phyloP scores from a whole-genome alignment of 75 land plant species.

The Picea sitchensis region DNA sequence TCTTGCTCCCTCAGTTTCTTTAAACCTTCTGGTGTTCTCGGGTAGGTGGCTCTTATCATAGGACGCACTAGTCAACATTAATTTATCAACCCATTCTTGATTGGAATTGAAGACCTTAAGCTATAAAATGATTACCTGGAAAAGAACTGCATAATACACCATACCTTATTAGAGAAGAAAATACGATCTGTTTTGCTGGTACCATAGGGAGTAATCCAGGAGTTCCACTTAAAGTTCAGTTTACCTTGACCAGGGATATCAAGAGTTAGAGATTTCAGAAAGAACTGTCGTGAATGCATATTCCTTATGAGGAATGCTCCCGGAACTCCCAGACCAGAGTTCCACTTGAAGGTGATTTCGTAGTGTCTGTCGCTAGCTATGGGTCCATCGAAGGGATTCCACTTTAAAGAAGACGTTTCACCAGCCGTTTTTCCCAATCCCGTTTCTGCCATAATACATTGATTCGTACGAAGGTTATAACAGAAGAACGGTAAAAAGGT shows the following conservation, averaged over 20 bases:
- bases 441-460: conserved; percentile 8
- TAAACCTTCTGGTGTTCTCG: conserved; percentile 46
- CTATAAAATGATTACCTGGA: too few species aligned
- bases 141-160: too few species aligned
- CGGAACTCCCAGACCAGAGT: conserved; percentile 23
- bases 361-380: background rate
- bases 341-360: background rate
- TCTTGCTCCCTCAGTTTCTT: conserved; percentile 36
- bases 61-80: too few species aligned
- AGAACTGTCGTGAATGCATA: conserved; percentile 21
- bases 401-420: background rate
- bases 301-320: conserved; percentile 37
- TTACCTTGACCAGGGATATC: background rate
- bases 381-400: background rate
- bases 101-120: too few species aligned
- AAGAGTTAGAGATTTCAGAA: conserved; percentile 22
- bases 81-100: too few species aligned
- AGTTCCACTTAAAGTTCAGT: conserved; percentile 16
- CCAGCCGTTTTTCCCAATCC: conserved; percentile 5
- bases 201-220: conserved; percentile 12
- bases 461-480: too few species aligned
- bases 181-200: conserved; percentile 1
- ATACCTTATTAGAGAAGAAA: conserved; percentile 22
- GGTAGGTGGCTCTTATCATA: conserved; percentile 51
- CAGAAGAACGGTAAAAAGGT: too few species aligned